Evolutionary conservation across 2,329 filamentous ascomycete genomes (phyloP), one percentile per base, ranked within the genome.

Genomic region (Furcasterigmium furcatum): DNA sequence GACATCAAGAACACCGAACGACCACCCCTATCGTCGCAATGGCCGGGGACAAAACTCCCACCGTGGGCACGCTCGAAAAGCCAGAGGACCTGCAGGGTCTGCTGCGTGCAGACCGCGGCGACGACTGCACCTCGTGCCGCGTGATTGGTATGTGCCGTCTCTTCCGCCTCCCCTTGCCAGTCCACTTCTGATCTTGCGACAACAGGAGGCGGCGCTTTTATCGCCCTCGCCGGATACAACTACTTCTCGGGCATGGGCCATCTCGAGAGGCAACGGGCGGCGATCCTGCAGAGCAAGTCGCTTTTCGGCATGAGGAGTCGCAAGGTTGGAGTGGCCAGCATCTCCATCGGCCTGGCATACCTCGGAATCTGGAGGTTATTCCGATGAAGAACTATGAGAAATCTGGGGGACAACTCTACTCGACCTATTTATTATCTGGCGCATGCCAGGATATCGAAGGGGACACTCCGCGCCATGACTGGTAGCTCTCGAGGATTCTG

Each of bases 181-280:
- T 14, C 21, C 22, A 14, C 29, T 41, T 13, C 36, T 48, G 13
- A 46, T 38, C 34, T 53, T 13, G 38, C 39, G 30, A 20, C 4
- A 19, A 46, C 55, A 91, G 88, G 88, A 38, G 85, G 86, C 58
- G 77, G 82, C 32, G 85, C 87, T 1, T 90, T 94, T 52, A 72
- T 89, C 46, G 86, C 85, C 2, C 79, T 92, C 14, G 88, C 83
- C 4, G 82, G 76, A 1, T 94, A 91, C 67, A 91, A 83, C 64
- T 91, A 91, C 67, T 72, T 82, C 50, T 87, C 85, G 4, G 88
- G 88, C 47, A 85, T 84, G 65, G 72, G 73, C 42, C 87, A 91
- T 63, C 78, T 94, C 24, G 76, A 82, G 55, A 73, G 76, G 55
- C 84, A 88, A 61, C 75, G 78, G 49, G 72, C 74, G n/a, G 65